phyloP scores from a whole-genome alignment of 2,329 filamentous ascomycete genomes.

The Periglandula ipomoeae region DNA sequence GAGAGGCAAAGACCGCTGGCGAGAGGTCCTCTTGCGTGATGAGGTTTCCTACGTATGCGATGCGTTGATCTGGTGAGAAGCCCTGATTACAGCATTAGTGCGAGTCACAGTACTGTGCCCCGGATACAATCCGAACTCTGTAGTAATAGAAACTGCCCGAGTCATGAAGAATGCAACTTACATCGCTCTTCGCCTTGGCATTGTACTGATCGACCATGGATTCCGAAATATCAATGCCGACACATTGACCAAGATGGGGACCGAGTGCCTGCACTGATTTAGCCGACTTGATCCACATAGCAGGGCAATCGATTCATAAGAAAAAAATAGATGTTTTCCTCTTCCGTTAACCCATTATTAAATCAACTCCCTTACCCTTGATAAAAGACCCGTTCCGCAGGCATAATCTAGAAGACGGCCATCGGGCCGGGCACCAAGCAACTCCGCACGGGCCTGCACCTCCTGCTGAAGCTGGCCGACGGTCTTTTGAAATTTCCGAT shows the following conservation, averaged over 20 bases:
- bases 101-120: too few relatives aligned
- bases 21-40: conserved; percentile 34
- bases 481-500: conserved; percentile 44
- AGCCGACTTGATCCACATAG: neutral
- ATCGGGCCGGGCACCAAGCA: conserved; percentile 45
- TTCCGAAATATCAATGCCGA: conserved; percentile 62
- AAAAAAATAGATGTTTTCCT: too few relatives aligned
- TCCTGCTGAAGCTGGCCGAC: conserved; percentile 44
- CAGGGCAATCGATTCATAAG: too few relatives aligned
- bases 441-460: conserved; percentile 43
- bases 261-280: conserved; percentile 13
- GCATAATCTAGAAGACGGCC: conserved; percentile 64
- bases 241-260: conserved; percentile 37
- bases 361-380: conserved; percentile 35
- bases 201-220: conserved; percentile 66
- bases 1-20: conserved; percentile 46
- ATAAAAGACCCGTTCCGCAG: conserved; percentile 61
- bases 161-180: too few relatives aligned
- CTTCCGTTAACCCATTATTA: neutral
- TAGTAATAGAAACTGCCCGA: too few relatives aligned
- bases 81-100: conserved; percentile 26
- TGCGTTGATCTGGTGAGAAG: conserved; percentile 41
- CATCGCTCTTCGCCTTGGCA: conserved; percentile 44
- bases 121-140: too few relatives aligned
- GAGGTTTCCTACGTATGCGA: conserved; percentile 50